Conservation (phyloP, 2,329 filamentous ascomycete species). For the Epichloe coenophiala region DNA sequence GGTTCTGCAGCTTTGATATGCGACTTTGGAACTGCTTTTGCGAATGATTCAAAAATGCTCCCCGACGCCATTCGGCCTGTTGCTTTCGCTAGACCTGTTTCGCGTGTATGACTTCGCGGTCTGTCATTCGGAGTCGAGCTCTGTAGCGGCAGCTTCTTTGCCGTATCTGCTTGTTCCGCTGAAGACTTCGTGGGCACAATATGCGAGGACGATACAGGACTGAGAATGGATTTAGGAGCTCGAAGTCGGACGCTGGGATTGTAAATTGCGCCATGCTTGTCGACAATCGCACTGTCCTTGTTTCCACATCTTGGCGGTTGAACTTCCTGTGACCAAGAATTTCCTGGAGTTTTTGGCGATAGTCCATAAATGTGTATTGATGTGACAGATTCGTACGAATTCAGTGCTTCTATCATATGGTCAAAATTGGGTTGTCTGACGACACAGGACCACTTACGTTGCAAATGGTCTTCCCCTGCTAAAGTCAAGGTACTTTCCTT, state of each 20-base stretch:
- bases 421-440: background rate
- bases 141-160: constrained; percentile 18
- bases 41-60: constrained; percentile 68
- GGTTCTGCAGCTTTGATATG: constrained; percentile 33
- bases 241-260: constrained; percentile 2
- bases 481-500: constrained; percentile 41
- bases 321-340: background rate
- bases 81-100: constrained; percentile 9
- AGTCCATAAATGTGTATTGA: constrained; percentile 84
- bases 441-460: constrained; percentile 33
- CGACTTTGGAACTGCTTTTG: constrained; percentile 37
- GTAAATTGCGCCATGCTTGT: constrained; percentile 2
- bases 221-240: constrained; percentile 1
- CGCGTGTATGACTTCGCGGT: constrained; percentile 3
- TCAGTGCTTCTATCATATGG: constrained; percentile 42
- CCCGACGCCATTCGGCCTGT: constrained; percentile 45
- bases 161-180: constrained; percentile 7
- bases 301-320: background rate
- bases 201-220: background rate
- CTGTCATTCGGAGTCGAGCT: constrained; percentile 13
- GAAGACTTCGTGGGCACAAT: background rate
- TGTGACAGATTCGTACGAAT: constrained; percentile 56
- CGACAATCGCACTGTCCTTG: background rate
- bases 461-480: constrained; percentile 57
- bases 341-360: background rate